Conservation (phyloP, 2,329 filamentous ascomycete genomes). For the Sarocladiaceae sp. region DNA sequence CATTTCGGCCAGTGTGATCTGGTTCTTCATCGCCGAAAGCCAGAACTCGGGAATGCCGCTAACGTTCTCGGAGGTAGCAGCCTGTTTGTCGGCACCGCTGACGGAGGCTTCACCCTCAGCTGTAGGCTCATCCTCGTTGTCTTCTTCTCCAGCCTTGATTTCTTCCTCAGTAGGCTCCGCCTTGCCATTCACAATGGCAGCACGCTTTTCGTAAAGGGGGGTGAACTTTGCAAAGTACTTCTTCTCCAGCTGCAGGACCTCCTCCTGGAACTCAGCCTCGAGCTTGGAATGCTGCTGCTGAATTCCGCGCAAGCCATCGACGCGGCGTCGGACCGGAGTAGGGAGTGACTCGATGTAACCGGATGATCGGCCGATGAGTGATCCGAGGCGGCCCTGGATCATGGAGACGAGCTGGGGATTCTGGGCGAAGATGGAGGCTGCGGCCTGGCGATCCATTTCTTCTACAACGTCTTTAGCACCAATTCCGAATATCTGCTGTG, state of each 20-base stretch:
- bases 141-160: slow-evolving; percentile 80
- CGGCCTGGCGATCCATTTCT: slow-evolving; percentile 81
- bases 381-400: slow-evolving; percentile 95
- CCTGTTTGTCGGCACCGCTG: slow-evolving; percentile 53
- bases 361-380: slow-evolving; percentile 89
- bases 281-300: slow-evolving; percentile 99
- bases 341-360: slow-evolving; percentile 98
- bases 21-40: slow-evolving; percentile 99
- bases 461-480: too few relatives aligned
- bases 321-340: slow-evolving; percentile 81
- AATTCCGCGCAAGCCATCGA: slow-evolving; percentile 93
- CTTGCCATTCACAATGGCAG: slow-evolving; percentile 84
- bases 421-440: slow-evolving; percentile 89
- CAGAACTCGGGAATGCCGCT: slow-evolving; percentile 97
- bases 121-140: slow-evolving; percentile 68
- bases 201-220: slow-evolving; percentile 92
- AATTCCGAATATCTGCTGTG: too few relatives aligned
- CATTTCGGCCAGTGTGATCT: slow-evolving; percentile 94
- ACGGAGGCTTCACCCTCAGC: slow-evolving; percentile 38
- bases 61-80: slow-evolving; percentile 51
- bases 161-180: slow-evolving; percentile 84
- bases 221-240: slow-evolving; percentile 99
- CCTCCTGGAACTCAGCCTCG: slow-evolving; percentile 97
- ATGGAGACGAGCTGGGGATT: slow-evolving; percentile 93
- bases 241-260: slow-evolving; percentile 97